Base-by-base conservation (phyloP, 2,329 filamentous ascomycete genomes). In the Neurospora sp. region DNA sequence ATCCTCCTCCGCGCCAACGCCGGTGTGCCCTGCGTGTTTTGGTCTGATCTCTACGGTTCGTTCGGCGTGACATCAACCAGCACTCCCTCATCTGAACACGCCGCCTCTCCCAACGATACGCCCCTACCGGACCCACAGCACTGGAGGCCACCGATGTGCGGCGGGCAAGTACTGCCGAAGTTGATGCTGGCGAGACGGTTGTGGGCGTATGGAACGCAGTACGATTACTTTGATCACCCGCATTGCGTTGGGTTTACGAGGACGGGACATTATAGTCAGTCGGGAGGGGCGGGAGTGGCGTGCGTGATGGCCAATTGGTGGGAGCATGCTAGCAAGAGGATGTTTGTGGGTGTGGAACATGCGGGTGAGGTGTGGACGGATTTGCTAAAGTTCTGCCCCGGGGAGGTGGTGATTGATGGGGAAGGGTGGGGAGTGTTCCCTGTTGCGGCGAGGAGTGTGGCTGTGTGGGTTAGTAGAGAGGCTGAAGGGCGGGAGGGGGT, bases 1-100 rank as follows among this genome's bases (percentile, higher is more conserved):
- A 91, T 91, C 70, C 83, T 92, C 2, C 85, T 92, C 41, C 85
- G 88, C 12, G 74, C 75, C 17, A 79, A 83, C 67, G 81, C 86
- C 40, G 89, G 89, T 17, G 84, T 87, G 37, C 90, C 90, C 0
- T 91, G 88, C 74, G 81, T 91, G 41, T 92, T 92, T 77, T 92
- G 89, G 76, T 89, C 89, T 33, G 89, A 92, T 75, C 77, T 92
- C 0, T 91, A 90, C 77, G 89, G 89, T 28, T 87, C 88, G 67
- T 77, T 80, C 65, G 83, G 80, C n/a, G 28, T 33, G 79, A 78
- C 66, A 76, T 79, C 66, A 80, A 84, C 19, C 76, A 80, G 1
- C 12, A 62, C 52, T 2, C 52, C 52, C 1, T 6, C 6, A 1
- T 57, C 46, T 3, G 46, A 57, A 33, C 23, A 57, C 43, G n/a